Base-by-base conservation (phyloP, 108 stramenopile species). In the Cyclotella baltica region DNA sequence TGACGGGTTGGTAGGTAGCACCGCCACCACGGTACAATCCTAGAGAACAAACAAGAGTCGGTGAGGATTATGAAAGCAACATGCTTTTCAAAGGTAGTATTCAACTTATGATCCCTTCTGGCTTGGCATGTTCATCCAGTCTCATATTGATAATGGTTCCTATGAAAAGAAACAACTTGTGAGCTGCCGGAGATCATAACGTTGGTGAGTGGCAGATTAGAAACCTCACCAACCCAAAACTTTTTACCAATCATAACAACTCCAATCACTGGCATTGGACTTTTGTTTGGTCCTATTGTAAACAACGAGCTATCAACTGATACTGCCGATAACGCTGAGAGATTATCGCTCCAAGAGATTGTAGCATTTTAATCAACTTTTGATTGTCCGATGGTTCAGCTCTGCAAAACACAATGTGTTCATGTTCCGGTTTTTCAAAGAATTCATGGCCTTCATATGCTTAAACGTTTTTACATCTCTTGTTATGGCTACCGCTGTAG, bases 331-430 rank as follows among this genome's bases (percentile, higher is more conserved):
- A 97, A 62, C 5, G 98, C 98, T 68, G 97, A 97, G 35, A 98
- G 72, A 96, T 77, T 19, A 99, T 93, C 79, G 98, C 96, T 23
- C 85, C 87, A 19, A 91, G 79, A 70, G 86, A 81, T 75, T 98
- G 97, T 25, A 99, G 85, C 95, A 98, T 94, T 73, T 96, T 92
- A 53, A 99, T 92, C 30, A 99, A 85, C 47, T 86, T 81, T 86
- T 98, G 99, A 87, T 99, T 99, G 84, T 99, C 98, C 22, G 93
- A 88, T 13, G 99, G 99, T 77, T 98, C 97, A 23, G 98, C 96
- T 30, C 99, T 88, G 69, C 98, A 99, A 75, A 99, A 98, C 9
- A 99, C 93, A 66, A 96, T 84, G 83, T 93, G 93, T 63, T 93
- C 88, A 16, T 72, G 58, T 55, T 89, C 77, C 43, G 90, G 72